These are phyloP conservation scores for Aspergillus transmontanensis DNA, from an alignment of 2,329 filamentous ascomycete genomes.

Conservation along the genomic window DNA sequence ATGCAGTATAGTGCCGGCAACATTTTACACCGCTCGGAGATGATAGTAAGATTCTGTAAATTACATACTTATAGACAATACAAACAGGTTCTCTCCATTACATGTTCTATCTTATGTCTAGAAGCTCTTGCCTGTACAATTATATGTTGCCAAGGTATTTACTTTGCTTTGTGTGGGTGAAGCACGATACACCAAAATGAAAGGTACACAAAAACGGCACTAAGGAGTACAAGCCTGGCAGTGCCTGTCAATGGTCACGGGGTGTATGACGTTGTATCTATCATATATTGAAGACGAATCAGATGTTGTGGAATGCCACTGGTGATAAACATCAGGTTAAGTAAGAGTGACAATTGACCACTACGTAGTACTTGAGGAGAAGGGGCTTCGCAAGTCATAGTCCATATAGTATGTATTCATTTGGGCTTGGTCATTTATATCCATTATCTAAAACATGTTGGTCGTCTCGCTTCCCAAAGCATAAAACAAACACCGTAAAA, in stretches of 20 bases:
- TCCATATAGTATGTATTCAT: not conserved
- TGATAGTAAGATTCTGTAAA: not conserved
- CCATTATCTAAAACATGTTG: slow-evolving; percentile 16
- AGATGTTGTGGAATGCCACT: not conserved
- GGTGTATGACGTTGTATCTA: not conserved
- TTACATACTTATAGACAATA: slow-evolving; percentile 1
- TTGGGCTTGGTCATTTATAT: slow-evolving; percentile 14
- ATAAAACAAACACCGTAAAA: slow-evolving; percentile 23
- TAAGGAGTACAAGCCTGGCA: too few relatives aligned
- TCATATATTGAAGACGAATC: not conserved
- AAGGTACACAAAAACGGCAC: not conserved
- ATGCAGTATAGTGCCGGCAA: slow-evolving; percentile 25
- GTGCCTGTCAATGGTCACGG: too few relatives aligned
- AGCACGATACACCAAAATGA: not conserved
- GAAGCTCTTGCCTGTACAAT: not conserved
- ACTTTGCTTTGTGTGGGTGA: not conserved
- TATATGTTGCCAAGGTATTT: not conserved
- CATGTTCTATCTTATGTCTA: too few relatives aligned
- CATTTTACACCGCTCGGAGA: slow-evolving; percentile 17
- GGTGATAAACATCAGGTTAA: not conserved
- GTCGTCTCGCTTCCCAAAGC: slow-evolving; percentile 18
- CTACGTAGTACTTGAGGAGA: not conserved
- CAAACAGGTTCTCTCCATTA: not conserved
- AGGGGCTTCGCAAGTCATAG: not conserved
- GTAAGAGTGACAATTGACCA: not conserved